phyloP scores from a whole-genome alignment of 306 rosid species.

The Prunus dulcis region DNA sequence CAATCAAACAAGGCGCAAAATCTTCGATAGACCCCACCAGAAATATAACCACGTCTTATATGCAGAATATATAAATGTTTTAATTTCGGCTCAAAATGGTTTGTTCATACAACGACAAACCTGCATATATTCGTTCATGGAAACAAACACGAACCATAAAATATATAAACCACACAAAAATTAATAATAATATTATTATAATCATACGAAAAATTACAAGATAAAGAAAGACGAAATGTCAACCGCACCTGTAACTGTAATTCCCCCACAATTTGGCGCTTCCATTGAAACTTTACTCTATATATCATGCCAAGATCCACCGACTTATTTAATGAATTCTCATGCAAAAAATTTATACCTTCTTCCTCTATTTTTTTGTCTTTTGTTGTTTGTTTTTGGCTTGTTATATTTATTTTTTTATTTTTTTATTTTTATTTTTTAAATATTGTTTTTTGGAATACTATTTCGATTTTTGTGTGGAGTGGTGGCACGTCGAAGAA shows the following conservation, averaged over 20 bases:
- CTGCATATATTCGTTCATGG: neutral
- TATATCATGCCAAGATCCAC: neutral
- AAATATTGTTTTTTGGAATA: neutral
- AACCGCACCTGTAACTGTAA: constrained; percentile 5
- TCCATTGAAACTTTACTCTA: neutral
- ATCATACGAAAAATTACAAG: neutral
- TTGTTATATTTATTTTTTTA: too few species aligned
- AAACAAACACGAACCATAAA: neutral
- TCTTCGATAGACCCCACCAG: constrained; percentile 28
- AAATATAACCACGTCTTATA: neutral
- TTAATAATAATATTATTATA: neutral
- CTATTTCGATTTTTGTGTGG: neutral
- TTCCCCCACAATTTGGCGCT: neutral
- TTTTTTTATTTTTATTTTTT: neutral
- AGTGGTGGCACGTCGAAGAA: too few species aligned
- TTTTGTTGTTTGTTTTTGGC: neutral
- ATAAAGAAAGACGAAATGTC: neutral
- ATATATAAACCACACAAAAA: neutral
- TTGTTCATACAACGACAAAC: neutral
- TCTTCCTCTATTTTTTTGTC: neutral
- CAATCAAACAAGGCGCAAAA: constrained; percentile 2
- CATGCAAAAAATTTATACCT: neutral
- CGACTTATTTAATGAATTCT: neutral
- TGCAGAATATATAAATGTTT: neutral
- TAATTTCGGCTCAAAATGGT: neutral